Evolutionary conservation across 345 rosid species (phyloP).

Genomic region (Lenwebbia sp.): DNA sequence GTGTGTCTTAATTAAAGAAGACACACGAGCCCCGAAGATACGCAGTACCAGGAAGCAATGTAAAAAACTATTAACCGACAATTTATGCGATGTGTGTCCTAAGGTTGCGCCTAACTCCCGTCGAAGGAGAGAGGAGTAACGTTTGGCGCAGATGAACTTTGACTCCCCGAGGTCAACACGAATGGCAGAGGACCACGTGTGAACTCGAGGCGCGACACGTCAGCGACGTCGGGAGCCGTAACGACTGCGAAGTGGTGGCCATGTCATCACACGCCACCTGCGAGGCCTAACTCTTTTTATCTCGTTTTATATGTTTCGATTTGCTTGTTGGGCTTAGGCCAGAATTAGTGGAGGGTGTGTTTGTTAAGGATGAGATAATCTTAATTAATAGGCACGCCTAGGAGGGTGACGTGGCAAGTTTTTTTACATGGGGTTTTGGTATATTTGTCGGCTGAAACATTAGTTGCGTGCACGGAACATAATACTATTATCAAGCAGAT

Average conservation of each 20-base stretch:
- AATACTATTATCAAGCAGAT: neutral
- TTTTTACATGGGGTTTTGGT: neutral
- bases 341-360: slow-evolving; percentile 3
- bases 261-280: neutral
- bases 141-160: slow-evolving; percentile 4
- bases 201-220: neutral
- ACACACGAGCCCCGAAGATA: neutral
- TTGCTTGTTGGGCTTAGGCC: neutral
- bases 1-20: neutral
- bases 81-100: neutral
- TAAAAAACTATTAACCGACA: neutral
- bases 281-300: slow-evolving; percentile 5
- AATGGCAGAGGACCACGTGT: slow-evolving; percentile 9
- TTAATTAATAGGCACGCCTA: neutral
- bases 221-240: neutral
- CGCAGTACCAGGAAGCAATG: neutral
- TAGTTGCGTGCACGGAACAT: neutral
- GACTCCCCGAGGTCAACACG: slow-evolving; percentile 1
- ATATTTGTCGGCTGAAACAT: neutral
- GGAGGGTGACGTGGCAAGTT: neutral
- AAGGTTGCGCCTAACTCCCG: slow-evolving; percentile 47
- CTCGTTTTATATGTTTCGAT: neutral
- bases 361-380: neutral
- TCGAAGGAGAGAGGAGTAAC: slow-evolving; percentile 6
- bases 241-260: neutral